Percentiles rank a stretch among this genome's conserved stretches.
Evolutionary conservation across 2,329 filamentous ascomycete genomes (phyloP).

Genomic region (Corniculantispora saksenae): DNA sequence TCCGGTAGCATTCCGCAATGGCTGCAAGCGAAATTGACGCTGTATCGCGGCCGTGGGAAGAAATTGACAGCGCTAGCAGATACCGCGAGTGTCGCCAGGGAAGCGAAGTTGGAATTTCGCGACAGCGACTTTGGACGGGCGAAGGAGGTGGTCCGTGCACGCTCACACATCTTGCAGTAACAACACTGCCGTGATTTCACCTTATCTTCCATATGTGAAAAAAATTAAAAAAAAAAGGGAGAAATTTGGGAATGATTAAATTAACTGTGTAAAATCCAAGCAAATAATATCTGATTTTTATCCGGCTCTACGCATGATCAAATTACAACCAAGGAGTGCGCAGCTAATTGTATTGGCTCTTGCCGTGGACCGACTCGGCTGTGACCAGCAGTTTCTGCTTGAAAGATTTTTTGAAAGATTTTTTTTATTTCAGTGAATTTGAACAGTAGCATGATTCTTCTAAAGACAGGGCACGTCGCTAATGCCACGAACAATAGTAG

Average conservation of each 20-base stretch:
- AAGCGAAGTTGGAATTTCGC: constrained; percentile 19
- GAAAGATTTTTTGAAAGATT: too few relatives aligned
- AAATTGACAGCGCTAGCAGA: constrained; percentile 5
- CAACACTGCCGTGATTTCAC: background rate
- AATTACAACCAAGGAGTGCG: background rate
- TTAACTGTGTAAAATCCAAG: background rate
- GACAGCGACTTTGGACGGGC: constrained; percentile 4
- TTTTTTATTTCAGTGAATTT: background rate
- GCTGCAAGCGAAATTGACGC: constrained; percentile 5
- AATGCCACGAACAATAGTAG: too few relatives aligned
- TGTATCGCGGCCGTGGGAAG: background rate
- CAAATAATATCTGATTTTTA: background rate
- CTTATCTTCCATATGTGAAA: background rate
- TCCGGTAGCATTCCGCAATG: background rate
- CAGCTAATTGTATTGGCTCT: background rate
- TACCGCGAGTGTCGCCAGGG: constrained; percentile 11
- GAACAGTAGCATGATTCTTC: background rate
- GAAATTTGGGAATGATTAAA: too few relatives aligned
- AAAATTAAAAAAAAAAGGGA: background rate
- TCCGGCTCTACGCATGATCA: background rate
- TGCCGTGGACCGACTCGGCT: background rate
- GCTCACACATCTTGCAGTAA: background rate
- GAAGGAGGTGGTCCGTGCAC: constrained; percentile 20
- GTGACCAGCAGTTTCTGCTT: background rate
- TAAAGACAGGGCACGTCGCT: background rate